Evolutionary conservation across 2,329 filamentous ascomycete genomes (phyloP), one percentile per base, ranked within the genome.

Genomic region (Graphilbum ipis-grandicollis): DNA sequence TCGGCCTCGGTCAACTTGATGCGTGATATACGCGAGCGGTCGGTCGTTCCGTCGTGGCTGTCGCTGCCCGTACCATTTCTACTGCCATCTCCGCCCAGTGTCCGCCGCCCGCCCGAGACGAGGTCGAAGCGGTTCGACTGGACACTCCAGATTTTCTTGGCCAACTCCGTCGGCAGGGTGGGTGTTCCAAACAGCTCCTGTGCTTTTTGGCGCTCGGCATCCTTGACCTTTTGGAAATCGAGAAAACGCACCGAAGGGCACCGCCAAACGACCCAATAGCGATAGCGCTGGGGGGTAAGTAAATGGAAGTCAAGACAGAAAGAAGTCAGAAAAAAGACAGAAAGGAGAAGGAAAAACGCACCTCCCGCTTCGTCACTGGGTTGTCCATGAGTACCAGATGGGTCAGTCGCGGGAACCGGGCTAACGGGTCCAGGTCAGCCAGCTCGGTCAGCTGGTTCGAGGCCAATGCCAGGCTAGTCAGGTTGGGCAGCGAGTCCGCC

Each of bases 351-450:
- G 12, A 12, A 3, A 17, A n/a, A 59, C 77, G 48, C 54, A 93
- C 86, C 74, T 96, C 86, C 60, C 88, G 93, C 63, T 79, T 81
- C 19, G 81, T 75, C 8, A 96, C 81, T 0, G 90, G 88, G 54
- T 96, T 96, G 43, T 92, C 86, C 39, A 79, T 54, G 53, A 96
- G 55, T 29, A 80, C 75, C 49, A 98, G 55, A 57, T 93, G 84
- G 39, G 78, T 85, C 55, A 98, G 58, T 40, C 68, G 66, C 39
- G 62, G 52, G 49, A 92, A 78, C 17, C 65, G 65, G 21, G 65
- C 68, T 47, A 98, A 60, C n/a, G 78, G 69, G 50, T 94, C 86
- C 42, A 96, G 55, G 55, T 98, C 90, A 33, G 80, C 79, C 51
- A 98, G 63, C 64, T 96, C 86, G 25, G 63, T 59, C 44, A 98